Evolutionary conservation across 306 rosid genomes (phyloP).

Genomic region (Vigna radiata): DNA sequence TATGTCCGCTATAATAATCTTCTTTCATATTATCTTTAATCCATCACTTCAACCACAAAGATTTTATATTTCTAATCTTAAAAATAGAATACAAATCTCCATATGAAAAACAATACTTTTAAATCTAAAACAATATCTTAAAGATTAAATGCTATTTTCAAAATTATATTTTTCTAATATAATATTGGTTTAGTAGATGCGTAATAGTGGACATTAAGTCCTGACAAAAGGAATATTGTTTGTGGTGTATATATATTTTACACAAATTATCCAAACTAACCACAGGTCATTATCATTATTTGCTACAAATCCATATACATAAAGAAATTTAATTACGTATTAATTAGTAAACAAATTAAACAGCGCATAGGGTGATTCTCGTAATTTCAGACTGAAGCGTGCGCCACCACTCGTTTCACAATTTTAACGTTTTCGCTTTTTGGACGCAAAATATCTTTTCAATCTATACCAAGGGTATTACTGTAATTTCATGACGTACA

Average conservation of each 20-base stretch:
- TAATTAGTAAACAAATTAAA: not conserved
- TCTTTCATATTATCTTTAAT: too few species aligned
- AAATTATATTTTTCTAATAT: too few species aligned
- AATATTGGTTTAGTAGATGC: too few species aligned
- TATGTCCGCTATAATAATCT: too few species aligned
- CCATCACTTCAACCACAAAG: too few species aligned
- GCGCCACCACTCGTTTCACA: slow-evolving; percentile 3
- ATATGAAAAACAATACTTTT: too few species aligned
- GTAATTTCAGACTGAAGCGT: slow-evolving; percentile 11
- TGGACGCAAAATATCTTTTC: not conserved
- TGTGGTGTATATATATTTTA: not conserved
- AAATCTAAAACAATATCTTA: too few species aligned
- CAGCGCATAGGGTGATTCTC: not conserved
- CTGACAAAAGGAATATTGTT: not conserved
- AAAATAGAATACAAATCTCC: too few species aligned
- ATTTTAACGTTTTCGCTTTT: not conserved
- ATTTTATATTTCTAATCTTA: too few species aligned
- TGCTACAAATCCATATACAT: not conserved
- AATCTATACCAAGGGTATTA: not conserved
- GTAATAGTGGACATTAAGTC: too few species aligned
- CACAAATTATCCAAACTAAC: not conserved
- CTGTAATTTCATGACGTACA: not conserved
- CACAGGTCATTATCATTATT: not conserved
- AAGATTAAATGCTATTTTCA: too few species aligned
- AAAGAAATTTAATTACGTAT: not conserved